A percentile compares a stretch with the other conserved stretches of the same genome.
phyloP scores from a whole-genome alignment of 306 rosid species.

The Quercus ilex region DNA sequence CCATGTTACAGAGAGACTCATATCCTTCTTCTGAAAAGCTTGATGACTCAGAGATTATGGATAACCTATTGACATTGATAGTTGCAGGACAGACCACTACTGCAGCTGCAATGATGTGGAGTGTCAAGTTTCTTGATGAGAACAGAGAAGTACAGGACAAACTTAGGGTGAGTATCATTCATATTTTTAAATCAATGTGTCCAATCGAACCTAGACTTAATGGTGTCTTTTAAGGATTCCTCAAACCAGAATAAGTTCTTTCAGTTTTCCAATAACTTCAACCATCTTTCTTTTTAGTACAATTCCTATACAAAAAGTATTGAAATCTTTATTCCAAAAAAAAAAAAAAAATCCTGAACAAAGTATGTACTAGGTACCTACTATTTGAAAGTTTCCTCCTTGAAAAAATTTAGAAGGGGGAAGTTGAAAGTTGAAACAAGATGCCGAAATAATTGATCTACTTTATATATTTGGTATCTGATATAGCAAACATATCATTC shows the following conservation, averaged over 20 bases:
- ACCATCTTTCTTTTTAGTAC: background rate
- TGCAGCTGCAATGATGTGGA: slow-evolving; percentile 81
- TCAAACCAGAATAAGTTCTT: background rate
- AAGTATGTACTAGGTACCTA: too few relatives aligned
- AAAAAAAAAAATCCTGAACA: too few relatives aligned
- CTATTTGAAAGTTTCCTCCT: too few relatives aligned
- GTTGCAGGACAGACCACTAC: slow-evolving; percentile 70
- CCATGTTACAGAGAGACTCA: slow-evolving; percentile 53
- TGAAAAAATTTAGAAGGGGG: background rate
- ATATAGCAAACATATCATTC: too few relatives aligned
- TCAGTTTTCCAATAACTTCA: background rate
- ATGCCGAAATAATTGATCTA: background rate
- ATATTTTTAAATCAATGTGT: background rate
- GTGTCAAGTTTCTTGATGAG: slow-evolving; percentile 64
- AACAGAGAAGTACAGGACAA: slow-evolving; percentile 49
- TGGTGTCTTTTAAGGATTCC: background rate
- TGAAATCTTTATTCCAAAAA: too few relatives aligned
- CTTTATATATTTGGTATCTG: too few relatives aligned
- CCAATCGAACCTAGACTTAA: background rate
- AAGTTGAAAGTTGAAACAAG: background rate
- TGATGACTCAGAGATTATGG: slow-evolving; percentile 61
- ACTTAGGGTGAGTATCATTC: slow-evolving; percentile 52
- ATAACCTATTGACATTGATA: slow-evolving; percentile 63
- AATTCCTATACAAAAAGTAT: background rate
- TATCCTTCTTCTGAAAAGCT: slow-evolving; percentile 48